Conservation (phyloP, 257 asterid species). For the Striga asiatica region DNA sequence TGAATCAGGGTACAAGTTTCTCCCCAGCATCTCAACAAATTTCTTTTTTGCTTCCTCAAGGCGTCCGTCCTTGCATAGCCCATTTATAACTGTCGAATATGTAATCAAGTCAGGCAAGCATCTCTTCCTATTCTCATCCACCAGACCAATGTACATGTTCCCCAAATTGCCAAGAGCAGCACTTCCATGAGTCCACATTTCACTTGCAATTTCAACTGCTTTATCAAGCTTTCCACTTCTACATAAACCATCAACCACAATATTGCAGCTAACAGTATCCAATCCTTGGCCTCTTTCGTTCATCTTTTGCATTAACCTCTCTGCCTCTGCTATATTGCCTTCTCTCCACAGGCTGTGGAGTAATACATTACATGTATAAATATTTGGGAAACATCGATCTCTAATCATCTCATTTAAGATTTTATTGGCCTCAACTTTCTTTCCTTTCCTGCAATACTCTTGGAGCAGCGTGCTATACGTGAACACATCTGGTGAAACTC, state of each 20-base stretch:
- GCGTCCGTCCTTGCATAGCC: slow-evolving; percentile 66
- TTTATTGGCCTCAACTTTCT: slow-evolving; percentile 52
- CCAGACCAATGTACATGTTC: slow-evolving; percentile 65
- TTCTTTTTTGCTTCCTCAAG: slow-evolving; percentile 73
- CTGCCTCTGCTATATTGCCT: slow-evolving; percentile 79
- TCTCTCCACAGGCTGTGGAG: slow-evolving; percentile 84
- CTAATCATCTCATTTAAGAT: slow-evolving; percentile 60
- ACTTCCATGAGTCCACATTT: slow-evolving; percentile 94
- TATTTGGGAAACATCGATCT: slow-evolving; percentile 54
- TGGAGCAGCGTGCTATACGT: slow-evolving; percentile 76
- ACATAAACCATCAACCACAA: slow-evolving; percentile 82
- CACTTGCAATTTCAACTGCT: slow-evolving; percentile 75
- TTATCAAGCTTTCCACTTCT: slow-evolving; percentile 65
- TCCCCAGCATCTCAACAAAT: slow-evolving; percentile 76
- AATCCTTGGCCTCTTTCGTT: slow-evolving; percentile 63
- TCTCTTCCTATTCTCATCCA: slow-evolving; percentile 50
- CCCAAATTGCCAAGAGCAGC: slow-evolving; percentile 87
- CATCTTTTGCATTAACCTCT: slow-evolving; percentile 72
- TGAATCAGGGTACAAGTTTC: slow-evolving; percentile 66
- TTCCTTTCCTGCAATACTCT: slow-evolving; percentile 74
- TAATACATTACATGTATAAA: slow-evolving; percentile 67
- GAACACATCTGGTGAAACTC: slow-evolving; percentile 63
- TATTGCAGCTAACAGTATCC: slow-evolving; percentile 80
- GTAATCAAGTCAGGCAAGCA: slow-evolving; percentile 80
- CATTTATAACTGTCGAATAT: slow-evolving; percentile 67